phyloP scores from a whole-genome alignment of 2,329 filamentous ascomycete genomes.

The Aureobasidium sp. region DNA sequence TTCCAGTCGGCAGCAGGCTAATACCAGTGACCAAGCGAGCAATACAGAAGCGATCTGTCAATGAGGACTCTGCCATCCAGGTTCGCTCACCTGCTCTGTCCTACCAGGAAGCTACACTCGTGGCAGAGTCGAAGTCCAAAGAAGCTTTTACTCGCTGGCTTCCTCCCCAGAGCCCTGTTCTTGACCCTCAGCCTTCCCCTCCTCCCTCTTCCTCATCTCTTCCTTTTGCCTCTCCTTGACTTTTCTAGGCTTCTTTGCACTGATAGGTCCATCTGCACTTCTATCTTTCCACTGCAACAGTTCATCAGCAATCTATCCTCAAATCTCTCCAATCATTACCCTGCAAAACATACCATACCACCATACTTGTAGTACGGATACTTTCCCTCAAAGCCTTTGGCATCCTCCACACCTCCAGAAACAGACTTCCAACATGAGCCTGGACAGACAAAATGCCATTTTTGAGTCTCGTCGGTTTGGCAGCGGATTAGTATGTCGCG shows the following conservation, averaged over 20 bases:
- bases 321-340: too few species aligned
- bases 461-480: conserved; percentile 30
- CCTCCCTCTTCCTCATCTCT: conserved; percentile 18
- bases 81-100: too few species aligned
- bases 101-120: too few species aligned
- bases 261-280: conserved; percentile 26
- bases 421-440: conserved; percentile 35
- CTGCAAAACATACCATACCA: conserved; percentile 24
- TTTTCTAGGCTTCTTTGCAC: conserved; percentile 33
- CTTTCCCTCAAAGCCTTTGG: conserved; percentile 30
- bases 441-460: conserved; percentile 37
- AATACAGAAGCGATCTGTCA: too few species aligned
- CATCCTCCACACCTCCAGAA: conserved; percentile 36
- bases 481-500: conserved; percentile 35
- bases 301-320: neutral
- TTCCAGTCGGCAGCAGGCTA: too few species aligned
- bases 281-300: conserved; percentile 32
- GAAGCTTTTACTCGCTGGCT: neutral
- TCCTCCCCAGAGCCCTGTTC: neutral
- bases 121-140: too few species aligned
- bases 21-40: too few species aligned
- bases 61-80: too few species aligned
- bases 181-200: neutral
- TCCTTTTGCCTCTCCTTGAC: conserved; percentile 28
- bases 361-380: conserved; percentile 30